Conservation (phyloP, 2,329 filamentous ascomycete genomes). For the Trichoderma polysporum region DNA sequence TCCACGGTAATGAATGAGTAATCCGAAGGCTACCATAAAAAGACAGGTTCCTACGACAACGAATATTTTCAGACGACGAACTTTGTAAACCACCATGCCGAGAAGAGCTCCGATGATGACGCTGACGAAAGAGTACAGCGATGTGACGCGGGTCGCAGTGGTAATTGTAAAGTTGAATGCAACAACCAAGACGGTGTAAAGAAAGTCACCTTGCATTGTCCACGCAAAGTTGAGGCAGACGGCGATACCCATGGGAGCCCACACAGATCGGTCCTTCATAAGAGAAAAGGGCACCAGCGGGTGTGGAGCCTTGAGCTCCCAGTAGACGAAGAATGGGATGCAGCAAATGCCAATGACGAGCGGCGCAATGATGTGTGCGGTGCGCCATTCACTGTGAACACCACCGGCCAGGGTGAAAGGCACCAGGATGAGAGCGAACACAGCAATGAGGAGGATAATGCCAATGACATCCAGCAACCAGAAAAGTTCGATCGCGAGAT, state of each 20-base stretch:
- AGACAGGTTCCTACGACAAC: conserved; percentile 60
- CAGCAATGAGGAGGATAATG: conserved; percentile 46
- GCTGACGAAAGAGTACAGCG: conserved; percentile 58
- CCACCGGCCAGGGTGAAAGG: conserved; percentile 49
- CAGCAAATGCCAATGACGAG: conserved; percentile 47
- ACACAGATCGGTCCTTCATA: conserved; percentile 63
- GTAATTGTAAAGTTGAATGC: conserved; percentile 59
- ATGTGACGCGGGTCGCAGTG: conserved; percentile 58
- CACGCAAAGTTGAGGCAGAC: conserved; percentile 57
- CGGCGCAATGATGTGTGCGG: conserved; percentile 43
- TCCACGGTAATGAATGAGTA: conserved; percentile 64
- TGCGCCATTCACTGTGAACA: conserved; percentile 38
- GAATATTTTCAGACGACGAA: conserved; percentile 62
- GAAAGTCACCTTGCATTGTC: conserved; percentile 63
- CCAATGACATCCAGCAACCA: conserved; percentile 48
- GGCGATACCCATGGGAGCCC: conserved; percentile 61
- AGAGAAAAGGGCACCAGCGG: conserved; percentile 61
- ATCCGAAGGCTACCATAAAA: conserved; percentile 64
- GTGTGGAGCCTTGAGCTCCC: conserved; percentile 48
- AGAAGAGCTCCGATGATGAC: conserved; percentile 58
- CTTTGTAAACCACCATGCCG: conserved; percentile 56
- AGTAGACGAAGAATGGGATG: conserved; percentile 52
- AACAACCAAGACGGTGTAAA: conserved; percentile 62
- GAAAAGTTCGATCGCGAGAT: conserved; percentile 42
- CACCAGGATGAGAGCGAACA: conserved; percentile 47